phyloP scores from a whole-genome alignment of 768 basidiomycete genomes.

The Mycena galericulata region DNA sequence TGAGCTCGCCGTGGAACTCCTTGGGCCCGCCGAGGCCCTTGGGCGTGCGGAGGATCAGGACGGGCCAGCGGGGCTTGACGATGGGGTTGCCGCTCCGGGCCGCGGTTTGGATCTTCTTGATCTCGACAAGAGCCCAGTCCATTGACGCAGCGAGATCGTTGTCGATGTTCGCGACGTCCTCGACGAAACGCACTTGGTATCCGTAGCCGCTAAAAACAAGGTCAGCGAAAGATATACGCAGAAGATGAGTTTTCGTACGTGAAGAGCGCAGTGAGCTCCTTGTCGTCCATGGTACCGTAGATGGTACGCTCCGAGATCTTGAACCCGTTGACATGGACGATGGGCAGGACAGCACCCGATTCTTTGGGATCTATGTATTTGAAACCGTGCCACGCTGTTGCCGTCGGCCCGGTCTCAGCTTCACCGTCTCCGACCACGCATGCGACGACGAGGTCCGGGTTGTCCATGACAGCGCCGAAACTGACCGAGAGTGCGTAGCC shows the following conservation, averaged over 20 bases:
- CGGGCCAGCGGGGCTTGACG: conserved; percentile 92
- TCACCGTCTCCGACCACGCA: conserved; percentile 93
- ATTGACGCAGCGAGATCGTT: conserved; percentile 84
- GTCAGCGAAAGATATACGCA: conserved; percentile 16
- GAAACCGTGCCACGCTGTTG: conserved; percentile 85
- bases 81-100: conserved; percentile 83
- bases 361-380: conserved; percentile 94
- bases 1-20: conserved; percentile 70
- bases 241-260: conserved; percentile 58
- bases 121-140: conserved; percentile 83
- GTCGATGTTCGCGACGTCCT: conserved; percentile 74
- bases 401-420: conserved; percentile 84
- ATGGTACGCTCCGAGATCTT: conserved; percentile 94
- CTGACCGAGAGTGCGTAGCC: conserved; percentile 90
- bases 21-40: conserved; percentile 86
- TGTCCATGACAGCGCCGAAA: conserved; percentile 93
- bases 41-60: conserved; percentile 87
- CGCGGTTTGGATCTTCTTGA: conserved; percentile 80
- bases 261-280: conserved; percentile 82
- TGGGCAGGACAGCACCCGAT: conserved; percentile 91
- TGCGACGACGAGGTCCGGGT: conserved; percentile 84
- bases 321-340: conserved; percentile 89
- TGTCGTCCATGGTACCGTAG: conserved; percentile 91
- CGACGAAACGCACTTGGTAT: conserved; percentile 90
- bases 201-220: conserved; percentile 72